phyloP scores from a whole-genome alignment of 2,329 filamentous ascomycete species.

The Trichoderma sp. region DNA sequence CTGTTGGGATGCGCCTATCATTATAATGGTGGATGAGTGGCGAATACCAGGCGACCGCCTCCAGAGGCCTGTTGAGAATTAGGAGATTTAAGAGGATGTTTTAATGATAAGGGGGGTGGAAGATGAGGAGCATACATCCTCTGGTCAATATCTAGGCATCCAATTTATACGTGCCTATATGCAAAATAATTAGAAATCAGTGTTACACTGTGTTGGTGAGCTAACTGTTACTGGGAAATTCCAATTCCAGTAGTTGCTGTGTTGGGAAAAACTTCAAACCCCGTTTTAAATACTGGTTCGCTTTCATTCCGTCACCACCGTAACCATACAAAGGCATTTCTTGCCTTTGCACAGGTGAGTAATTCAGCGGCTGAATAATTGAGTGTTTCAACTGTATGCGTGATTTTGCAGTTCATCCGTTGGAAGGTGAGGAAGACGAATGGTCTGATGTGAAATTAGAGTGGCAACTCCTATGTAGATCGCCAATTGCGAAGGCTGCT shows the following conservation, averaged over 20 bases:
- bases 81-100: not conserved
- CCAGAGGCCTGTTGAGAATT: not conserved
- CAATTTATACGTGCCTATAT: not conserved
- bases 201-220: not conserved
- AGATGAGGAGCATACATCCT: not conserved
- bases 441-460: not conserved
- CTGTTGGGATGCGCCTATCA: no score
- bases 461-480: not conserved
- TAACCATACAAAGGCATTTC: not conserved
- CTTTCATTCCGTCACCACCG: not conserved
- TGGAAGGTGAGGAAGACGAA: not conserved
- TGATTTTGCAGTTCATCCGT: not conserved
- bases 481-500: not conserved
- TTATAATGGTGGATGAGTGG: not conserved
- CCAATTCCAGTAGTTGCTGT: not conserved
- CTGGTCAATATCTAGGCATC: not conserved
- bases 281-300: not conserved
- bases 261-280: not conserved
- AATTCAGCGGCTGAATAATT: not conserved
- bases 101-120: not conserved
- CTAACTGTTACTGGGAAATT: not conserved
- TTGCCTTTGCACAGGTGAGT: not conserved
- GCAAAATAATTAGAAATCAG: not conserved
- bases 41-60: not conserved
- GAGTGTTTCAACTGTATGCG: not conserved